These are phyloP conservation scores for Cymodocea nodosa DNA, from an alignment of 116 monocot species.

Conservation along the genomic window DNA sequence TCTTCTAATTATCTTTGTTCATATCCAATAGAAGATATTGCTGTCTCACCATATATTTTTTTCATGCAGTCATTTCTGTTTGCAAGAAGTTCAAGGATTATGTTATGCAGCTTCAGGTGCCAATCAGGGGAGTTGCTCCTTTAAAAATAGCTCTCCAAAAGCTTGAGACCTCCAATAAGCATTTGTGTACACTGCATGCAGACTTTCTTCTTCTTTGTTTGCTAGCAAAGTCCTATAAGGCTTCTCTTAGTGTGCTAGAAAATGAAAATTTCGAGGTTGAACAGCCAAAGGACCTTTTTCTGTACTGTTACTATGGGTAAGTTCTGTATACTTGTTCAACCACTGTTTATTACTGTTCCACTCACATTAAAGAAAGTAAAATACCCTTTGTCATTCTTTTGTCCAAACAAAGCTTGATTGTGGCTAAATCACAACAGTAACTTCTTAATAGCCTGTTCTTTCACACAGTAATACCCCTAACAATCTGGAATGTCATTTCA, in stretches of 20 bases:
- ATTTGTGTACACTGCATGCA: constrained; percentile 71
- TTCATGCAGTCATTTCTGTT: constrained; percentile 57
- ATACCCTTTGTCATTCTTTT: too few relatives aligned
- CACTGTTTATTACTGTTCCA: background rate
- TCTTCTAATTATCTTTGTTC: background rate
- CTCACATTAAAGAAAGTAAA: too few relatives aligned
- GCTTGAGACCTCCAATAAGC: constrained; percentile 61
- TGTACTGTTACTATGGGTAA: constrained; percentile 95
- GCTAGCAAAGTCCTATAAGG: constrained; percentile 72
- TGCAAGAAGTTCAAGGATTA: constrained; percentile 85
- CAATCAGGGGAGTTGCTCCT: constrained; percentile 65
- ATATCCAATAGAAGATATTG: too few relatives aligned
- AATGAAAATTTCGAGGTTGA: constrained; percentile 78
- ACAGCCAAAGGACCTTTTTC: constrained; percentile 82
- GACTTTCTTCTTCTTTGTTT: constrained; percentile 89
- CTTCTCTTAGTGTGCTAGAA: constrained; percentile 47
- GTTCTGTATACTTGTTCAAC: constrained; percentile 4
- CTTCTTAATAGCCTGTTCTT: too few relatives aligned
- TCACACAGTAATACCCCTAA: too few relatives aligned
- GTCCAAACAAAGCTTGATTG: too few relatives aligned
- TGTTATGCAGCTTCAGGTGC: constrained; percentile 55
- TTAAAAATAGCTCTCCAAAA: constrained; percentile 66
- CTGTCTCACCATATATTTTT: background rate
- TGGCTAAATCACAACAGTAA: too few relatives aligned
- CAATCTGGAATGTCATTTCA: too few relatives aligned